Base-by-base conservation (phyloP, 768 basidiomycete genomes). In the Heimioporus sp. region DNA sequence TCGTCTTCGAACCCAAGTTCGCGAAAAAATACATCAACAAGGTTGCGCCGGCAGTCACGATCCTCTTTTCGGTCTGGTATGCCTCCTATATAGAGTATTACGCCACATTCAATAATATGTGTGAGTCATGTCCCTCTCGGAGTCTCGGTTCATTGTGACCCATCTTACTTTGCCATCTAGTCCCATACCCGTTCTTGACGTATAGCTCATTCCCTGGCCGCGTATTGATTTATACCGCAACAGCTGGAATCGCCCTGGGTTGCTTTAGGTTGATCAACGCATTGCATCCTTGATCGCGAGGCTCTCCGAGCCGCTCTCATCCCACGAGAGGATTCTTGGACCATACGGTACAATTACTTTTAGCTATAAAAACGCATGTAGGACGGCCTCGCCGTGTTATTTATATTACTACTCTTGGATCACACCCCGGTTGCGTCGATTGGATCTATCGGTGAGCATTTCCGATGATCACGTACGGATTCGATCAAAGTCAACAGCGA, bases 181-280 rank as follows among this genome's bases (percentile, higher is more conserved):
- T 91, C 72, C 88, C 90, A 24, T 92, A 93, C 68, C 91, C 91
- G 0, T 92, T 93, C 72, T 73, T 93, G 52, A 88, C 83, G 0
- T 58, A 83, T 16, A 84, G 77, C 61, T 70, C 80, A 0, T 70
- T 83, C 17, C 56, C 61, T 9, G 68, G 74, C 30, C 78, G 90
- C 13, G 55, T 84, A 12, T 68, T 64, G 8, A 88, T 92, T 35
- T 93, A 92, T 68, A 61, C 63, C 32, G 75, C 68, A 7, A 76
- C 80, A 2, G 75, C 78, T 1, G 47, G 70, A 1, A 66, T 87
- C 20, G 85, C 84, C 2, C 72, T 81, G 35, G 37, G 72, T 11
- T 80, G 80, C 6, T 86, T 92, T 62, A 73, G 75, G 63, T 51
- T 67, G 2, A 67, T 92, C 46, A 92, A 92, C 60, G 61, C 64